A percentile compares a stretch with the other conserved stretches of the same genome.
These are phyloP conservation scores for Magnaporthiopsis rhizophila DNA, from an alignment of 2,329 filamentous ascomycete genomes.

Conservation along the genomic window DNA sequence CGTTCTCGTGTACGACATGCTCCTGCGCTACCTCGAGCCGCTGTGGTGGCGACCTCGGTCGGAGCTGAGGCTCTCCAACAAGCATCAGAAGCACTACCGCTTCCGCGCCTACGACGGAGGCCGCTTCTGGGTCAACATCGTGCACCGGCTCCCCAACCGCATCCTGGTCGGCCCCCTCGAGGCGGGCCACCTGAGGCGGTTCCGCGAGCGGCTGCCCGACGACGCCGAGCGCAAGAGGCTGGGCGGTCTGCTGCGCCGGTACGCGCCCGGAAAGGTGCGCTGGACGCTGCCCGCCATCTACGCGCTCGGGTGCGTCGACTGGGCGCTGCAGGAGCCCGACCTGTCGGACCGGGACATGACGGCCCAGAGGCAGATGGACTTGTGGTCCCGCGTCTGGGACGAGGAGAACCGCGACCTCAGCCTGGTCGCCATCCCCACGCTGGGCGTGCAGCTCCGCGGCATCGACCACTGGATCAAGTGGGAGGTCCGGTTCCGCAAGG, in stretches of 20 bases:
- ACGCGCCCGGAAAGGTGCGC: conserved; percentile 47
- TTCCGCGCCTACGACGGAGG: conserved; percentile 49
- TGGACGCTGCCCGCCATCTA: conserved; percentile 50
- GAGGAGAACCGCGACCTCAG: neutral
- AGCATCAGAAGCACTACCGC: neutral
- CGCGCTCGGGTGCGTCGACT: conserved; percentile 27
- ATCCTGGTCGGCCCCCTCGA: conserved; percentile 39
- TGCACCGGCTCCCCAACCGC: conserved; percentile 31
- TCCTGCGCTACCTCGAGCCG: neutral
- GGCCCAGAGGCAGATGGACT: conserved; percentile 5
- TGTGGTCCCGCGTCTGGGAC: neutral
- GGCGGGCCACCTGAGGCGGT: conserved; percentile 34
- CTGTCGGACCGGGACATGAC: neutral
- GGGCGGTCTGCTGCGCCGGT: conserved; percentile 34
- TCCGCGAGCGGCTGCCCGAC: conserved; percentile 34
- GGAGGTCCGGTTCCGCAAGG: conserved; percentile 41
- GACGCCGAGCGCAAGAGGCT: conserved; percentile 23
- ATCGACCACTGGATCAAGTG: conserved; percentile 40
- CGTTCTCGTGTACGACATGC: conserved; percentile 12
- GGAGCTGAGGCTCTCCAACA: neutral
- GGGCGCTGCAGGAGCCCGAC: conserved; percentile 12
- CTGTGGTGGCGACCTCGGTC: neutral
- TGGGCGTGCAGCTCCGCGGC: conserved; percentile 38
- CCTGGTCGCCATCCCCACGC: conserved; percentile 44
- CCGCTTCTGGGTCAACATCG: conserved; percentile 51